Evolutionary conservation across 2,329 filamentous ascomycete species (phyloP).

Genomic region (Trichophyton verrucosum): DNA sequence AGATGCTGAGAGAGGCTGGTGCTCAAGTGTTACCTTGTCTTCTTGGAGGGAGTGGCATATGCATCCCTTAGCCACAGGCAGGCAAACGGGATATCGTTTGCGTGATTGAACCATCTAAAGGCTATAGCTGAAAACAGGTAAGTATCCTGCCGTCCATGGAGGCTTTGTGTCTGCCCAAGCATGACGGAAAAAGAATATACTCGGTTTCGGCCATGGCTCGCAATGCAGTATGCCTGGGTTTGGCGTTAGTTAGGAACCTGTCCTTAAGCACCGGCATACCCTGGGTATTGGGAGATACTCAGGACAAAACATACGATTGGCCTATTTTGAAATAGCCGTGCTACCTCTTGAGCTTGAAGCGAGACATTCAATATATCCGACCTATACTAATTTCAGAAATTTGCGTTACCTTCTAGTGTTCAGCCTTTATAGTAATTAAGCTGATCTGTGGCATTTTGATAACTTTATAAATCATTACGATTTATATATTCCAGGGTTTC

Average conservation of each 20-base stretch:
- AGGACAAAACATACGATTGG: neutral
- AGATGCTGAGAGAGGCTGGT: slow-evolving; percentile 37
- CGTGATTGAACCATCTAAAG: slow-evolving; percentile 7
- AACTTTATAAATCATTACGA: neutral
- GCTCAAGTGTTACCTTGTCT: slow-evolving; percentile 37
- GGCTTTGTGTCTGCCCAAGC: neutral
- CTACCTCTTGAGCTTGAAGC: neutral
- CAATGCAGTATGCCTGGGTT: neutral
- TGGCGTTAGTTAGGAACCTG: neutral
- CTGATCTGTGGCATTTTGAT: neutral
- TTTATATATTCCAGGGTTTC: too few species aligned
- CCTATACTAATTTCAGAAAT: neutral
- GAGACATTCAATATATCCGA: neutral
- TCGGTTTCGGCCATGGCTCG: too few species aligned
- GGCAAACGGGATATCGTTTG: slow-evolving; percentile 40
- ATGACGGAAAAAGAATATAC: too few species aligned
- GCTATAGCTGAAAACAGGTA: neutral
- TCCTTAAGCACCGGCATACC: neutral
- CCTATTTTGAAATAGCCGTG: neutral
- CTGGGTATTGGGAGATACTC: neutral
- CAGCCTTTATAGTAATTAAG: neutral
- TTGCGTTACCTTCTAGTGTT: neutral
- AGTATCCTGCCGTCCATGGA: neutral
- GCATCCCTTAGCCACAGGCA: slow-evolving; percentile 47
- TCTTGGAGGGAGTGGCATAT: slow-evolving; percentile 46